phyloP scores from a whole-genome alignment of 176 grass and related monocot genomes.

The Cymbopogon citratus region DNA sequence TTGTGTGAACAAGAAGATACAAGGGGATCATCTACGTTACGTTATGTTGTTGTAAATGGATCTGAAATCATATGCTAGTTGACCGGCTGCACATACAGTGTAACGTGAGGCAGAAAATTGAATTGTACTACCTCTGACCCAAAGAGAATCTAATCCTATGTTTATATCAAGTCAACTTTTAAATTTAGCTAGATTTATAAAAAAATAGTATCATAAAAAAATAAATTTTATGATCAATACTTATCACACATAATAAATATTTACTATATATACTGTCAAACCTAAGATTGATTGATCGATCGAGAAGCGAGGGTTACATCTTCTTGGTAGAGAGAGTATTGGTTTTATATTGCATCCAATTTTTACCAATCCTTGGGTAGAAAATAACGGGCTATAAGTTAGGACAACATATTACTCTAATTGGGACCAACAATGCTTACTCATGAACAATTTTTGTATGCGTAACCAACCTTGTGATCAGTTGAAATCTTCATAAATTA shows the following conservation, averaged over 20 bases:
- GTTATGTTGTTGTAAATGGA: not conserved
- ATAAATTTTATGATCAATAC: too few relatives aligned
- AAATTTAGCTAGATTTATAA: not conserved
- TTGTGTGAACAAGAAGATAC: not conserved
- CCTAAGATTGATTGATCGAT: too few relatives aligned
- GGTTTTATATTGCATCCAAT: not conserved
- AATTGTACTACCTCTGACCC: not conserved
- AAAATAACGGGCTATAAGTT: not conserved
- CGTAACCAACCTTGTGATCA: not conserved
- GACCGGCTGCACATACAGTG: not conserved
- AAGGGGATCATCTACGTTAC: not conserved
- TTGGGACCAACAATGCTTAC: not conserved
- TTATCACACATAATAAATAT: too few relatives aligned
- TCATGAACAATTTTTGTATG: not conserved
- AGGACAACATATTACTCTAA: too few relatives aligned
- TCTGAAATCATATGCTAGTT: not conserved
- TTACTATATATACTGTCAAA: too few relatives aligned
- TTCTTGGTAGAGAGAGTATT: too few relatives aligned
- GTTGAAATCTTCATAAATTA: not conserved
- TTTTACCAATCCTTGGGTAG: not conserved
- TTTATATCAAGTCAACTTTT: not conserved
- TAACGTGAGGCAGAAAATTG: not conserved
- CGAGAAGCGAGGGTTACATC: too few relatives aligned
- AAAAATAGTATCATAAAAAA: too few relatives aligned
- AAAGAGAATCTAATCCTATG: not conserved